Evolutionary conservation across 1,139 yeast genomes (phyloP), one percentile per base, ranked within the genome.

Genomic region (Candida buenavistaensis): DNA sequence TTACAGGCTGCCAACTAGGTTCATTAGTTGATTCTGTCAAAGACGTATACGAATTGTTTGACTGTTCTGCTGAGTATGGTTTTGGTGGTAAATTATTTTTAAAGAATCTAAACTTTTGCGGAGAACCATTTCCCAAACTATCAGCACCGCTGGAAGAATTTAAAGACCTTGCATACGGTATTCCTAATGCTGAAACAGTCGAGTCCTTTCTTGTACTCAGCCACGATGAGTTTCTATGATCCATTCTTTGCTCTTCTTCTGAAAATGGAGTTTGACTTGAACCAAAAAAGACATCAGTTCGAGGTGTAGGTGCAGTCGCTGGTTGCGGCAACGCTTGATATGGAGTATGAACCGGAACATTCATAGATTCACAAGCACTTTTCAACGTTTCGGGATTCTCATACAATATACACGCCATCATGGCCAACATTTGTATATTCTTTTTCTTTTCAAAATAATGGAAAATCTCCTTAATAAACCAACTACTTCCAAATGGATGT

Each of bases 401-500:
- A 46, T 58, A 69, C 39, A 76, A 49, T 3, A 88, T 72, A 59
- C 96, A 87, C 2, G 94, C 78, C 52, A 89, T 61, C 86, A 86
- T 83, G 1, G 96, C 96, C 14, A 92, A 65, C 96, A 90, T 88
- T 55, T 90, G 97, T 14, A 87, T 63, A 50, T 90, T 84, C 3
- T 81, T 80, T 32, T 67, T 56, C 26, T 51, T 59, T 48, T 83
- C 94, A 51, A 82, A 89, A 47, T 82, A 81, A 1, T 61, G 55
- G 52, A 90, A 68, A 31, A 89, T 64, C 44, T 80, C 78, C 24
- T 70, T 69, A 0, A 88, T 67, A n/a, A 88, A 62, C 84, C 92
- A 81, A 4, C 71, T 53, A n/a, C 80, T 75, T 0, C 96, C 96
- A 55, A 83, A 75, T 0, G 94, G 92, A 55, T 87, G 95, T 4